These are phyloP conservation scores for Nitzschia putrida DNA, from an alignment of 108 stramenopile genomes.

Conservation along the genomic window DNA sequence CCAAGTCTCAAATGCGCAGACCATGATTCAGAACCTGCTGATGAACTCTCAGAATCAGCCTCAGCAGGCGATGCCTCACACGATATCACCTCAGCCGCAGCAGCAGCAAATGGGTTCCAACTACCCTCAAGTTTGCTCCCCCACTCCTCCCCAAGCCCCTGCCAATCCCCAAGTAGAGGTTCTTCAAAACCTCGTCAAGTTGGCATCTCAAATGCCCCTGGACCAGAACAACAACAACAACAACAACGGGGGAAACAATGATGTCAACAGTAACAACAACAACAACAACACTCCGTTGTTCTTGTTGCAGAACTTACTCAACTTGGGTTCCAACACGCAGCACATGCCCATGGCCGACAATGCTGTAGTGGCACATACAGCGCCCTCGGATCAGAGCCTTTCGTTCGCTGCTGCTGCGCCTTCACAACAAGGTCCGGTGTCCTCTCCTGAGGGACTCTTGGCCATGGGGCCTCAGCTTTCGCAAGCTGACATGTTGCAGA, in stretches of 20 bases:
- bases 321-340: no score
- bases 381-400: no score
- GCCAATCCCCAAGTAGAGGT: not conserved
- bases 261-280: not conserved
- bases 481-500: no score
- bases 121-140: not conserved
- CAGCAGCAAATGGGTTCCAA: not conserved
- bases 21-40: not conserved
- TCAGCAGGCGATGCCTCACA: not conserved
- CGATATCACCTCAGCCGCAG: not conserved
- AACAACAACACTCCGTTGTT: no score
- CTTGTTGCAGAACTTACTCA: no score
- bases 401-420: no score
- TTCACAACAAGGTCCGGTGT: no score
- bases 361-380: no score
- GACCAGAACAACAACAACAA: not conserved
- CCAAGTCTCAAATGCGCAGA: not conserved
- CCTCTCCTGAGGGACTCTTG: no score
- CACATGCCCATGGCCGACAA: no score
- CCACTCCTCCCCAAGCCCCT: not conserved
- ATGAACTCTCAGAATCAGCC: not conserved
- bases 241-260: not conserved
- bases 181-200: not conserved
- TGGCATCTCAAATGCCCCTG: not conserved
- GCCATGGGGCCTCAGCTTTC: no score